Percentiles rank a stretch among this genome's conserved stretches.
phyloP scores from a whole-genome alignment of 2,329 filamentous ascomycete genomes.

The Moelleriella libera region DNA sequence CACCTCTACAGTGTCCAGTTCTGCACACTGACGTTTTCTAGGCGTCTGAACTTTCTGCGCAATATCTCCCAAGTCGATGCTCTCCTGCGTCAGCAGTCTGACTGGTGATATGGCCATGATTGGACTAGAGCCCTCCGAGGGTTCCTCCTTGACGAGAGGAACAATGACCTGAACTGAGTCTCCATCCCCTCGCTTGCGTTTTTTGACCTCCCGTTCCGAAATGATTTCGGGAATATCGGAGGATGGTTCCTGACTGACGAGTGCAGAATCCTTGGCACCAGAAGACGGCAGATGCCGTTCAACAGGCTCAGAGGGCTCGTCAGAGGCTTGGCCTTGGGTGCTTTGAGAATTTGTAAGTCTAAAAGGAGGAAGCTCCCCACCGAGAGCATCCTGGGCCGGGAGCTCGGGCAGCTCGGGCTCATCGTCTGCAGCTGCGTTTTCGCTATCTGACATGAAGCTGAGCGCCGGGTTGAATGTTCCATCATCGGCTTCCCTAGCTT shows the following conservation, averaged over 20 bases:
- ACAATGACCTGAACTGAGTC: constrained; percentile 10
- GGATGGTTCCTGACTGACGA: constrained; percentile 36
- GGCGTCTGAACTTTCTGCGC: constrained; percentile 19
- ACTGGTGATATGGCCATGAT: constrained; percentile 8
- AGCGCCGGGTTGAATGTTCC: background rate
- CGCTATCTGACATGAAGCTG: constrained; percentile 1
- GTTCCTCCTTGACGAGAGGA: constrained; percentile 28
- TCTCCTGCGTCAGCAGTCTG: constrained; percentile 31
- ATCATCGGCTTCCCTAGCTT: constrained; percentile 3
- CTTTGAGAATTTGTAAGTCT: constrained; percentile 11
- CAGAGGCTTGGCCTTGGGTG: constrained; percentile 13
- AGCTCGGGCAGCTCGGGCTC: constrained; percentile 2
- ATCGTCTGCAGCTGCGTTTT: background rate
- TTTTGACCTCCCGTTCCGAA: constrained; percentile 33
- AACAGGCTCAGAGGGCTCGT: constrained; percentile 9
- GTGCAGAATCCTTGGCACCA: constrained; percentile 3
- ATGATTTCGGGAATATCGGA: constrained; percentile 38
- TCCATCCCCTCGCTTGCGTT: constrained; percentile 24
- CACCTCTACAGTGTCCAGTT: constrained; percentile 6
- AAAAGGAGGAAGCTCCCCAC: constrained; percentile 3
- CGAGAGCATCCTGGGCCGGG: background rate
- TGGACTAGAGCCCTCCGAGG: constrained; percentile 14
- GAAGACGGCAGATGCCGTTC: constrained; percentile 9
- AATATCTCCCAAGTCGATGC: constrained; percentile 38
- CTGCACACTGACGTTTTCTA: constrained; percentile 17